Evolutionary conservation across 495 filamentous ascomycete species (phyloP).

Genomic region (Melanomma pulvis-pyrius): DNA sequence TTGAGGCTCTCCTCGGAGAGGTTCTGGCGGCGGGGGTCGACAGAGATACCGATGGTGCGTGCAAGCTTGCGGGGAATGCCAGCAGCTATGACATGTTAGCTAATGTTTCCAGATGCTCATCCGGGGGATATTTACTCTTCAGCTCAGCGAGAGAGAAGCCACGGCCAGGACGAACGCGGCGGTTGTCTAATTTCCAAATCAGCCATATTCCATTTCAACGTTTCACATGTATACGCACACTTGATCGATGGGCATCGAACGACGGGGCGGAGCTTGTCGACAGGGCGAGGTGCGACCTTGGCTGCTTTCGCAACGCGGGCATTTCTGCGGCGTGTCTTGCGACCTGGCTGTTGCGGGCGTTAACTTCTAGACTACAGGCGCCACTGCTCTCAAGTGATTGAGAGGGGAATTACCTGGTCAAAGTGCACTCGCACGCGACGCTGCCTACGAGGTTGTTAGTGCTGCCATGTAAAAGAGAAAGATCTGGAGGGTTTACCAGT

Average conservation of each 20-base stretch:
- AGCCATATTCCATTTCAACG: background rate
- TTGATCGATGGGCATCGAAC: constrained; percentile 93
- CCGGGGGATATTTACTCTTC: constrained; percentile 60
- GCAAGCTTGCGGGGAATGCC: constrained; percentile 93
- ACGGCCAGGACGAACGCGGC: constrained; percentile 91
- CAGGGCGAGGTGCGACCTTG: constrained; percentile 89
- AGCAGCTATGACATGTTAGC: constrained; percentile 66
- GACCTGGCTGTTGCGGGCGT: constrained; percentile 72
- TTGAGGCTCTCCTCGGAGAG: constrained; percentile 90
- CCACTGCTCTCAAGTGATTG: constrained; percentile 47
- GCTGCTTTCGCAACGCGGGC: constrained; percentile 91
- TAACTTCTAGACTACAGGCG: constrained; percentile 47
- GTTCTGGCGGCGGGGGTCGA: constrained; percentile 95
- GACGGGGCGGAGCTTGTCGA: constrained; percentile 94
- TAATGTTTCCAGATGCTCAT: constrained; percentile 50
- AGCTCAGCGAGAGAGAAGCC: constrained; percentile 96
- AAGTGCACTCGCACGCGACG: constrained; percentile 97
- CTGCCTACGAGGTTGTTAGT: constrained; percentile 52
- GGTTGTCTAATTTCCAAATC: constrained; percentile 60
- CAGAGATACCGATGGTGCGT: constrained; percentile 91
- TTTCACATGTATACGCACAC: constrained; percentile 47
- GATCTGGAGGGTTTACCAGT: constrained; percentile 62
- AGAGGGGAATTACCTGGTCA: constrained; percentile 83
- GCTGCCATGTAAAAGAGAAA: background rate
- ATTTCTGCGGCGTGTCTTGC: constrained; percentile 87